Evolutionary conservation across 73 alveolate species (phyloP).

Genomic region (Symbiodinium natans): DNA sequence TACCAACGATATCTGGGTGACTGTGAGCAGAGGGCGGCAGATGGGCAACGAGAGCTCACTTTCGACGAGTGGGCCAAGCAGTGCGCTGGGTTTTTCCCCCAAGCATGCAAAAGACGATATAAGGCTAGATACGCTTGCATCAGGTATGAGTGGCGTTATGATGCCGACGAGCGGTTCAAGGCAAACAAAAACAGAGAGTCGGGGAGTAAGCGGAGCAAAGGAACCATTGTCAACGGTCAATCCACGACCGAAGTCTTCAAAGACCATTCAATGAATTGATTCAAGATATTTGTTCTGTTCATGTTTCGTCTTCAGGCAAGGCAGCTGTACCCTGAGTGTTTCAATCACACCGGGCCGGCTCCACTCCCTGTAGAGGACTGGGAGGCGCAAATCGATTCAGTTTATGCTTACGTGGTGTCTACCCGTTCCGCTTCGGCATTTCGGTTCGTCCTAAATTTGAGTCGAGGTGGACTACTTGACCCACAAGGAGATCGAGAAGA

Average conservation of each 20-base stretch:
- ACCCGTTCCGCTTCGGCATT: too few species aligned
- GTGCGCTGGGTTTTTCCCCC: background rate
- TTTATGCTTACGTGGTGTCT: background rate
- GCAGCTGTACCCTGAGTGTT: constrained; percentile 33
- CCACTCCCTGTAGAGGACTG: constrained; percentile 84
- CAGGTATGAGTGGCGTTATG: constrained; percentile 89
- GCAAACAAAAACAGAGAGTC: background rate
- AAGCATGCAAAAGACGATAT: background rate
- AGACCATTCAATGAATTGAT: too few species aligned
- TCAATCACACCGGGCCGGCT: constrained; percentile 79
- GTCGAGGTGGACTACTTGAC: constrained; percentile 73
- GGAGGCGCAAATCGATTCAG: constrained; percentile 24
- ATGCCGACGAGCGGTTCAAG: constrained; percentile 73
- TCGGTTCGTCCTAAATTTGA: too few species aligned
- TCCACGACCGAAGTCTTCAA: too few species aligned
- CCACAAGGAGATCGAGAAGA: constrained; percentile 86
- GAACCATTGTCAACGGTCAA: too few species aligned
- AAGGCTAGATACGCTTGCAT: background rate
- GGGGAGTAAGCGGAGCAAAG: too few species aligned
- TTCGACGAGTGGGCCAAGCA: constrained; percentile 92
- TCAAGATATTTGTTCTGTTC: too few species aligned
- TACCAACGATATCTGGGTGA: constrained; percentile 69
- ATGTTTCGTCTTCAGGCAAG: constrained; percentile 7
- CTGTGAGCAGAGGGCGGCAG: constrained; percentile 82
- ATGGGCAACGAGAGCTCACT: constrained; percentile 73